phyloP scores from a whole-genome alignment of 805 yeast genomes.

The Metschnikowia continentalis region DNA sequence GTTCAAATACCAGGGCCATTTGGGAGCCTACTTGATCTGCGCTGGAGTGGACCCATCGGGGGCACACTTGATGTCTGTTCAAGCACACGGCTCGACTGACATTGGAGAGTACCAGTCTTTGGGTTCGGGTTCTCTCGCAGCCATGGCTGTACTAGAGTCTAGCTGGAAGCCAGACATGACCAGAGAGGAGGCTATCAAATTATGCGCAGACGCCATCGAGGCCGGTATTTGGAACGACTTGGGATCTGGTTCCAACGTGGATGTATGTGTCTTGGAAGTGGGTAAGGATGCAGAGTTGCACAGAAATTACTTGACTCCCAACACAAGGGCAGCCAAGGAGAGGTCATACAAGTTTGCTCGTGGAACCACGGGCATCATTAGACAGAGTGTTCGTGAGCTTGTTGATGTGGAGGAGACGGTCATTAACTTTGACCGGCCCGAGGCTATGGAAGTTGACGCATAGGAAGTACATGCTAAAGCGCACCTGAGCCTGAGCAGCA shows the following conservation, averaged over 20 bases:
- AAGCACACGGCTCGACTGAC: constrained; percentile 98
- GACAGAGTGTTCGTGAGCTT: constrained; percentile 58
- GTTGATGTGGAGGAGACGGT: constrained; percentile 68
- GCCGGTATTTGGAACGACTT: constrained; percentile 99
- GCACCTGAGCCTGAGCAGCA: background rate
- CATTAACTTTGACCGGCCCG: constrained; percentile 31
- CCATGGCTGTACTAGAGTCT: constrained; percentile 94
- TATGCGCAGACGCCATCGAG: constrained; percentile 90
- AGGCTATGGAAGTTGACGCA: constrained; percentile 44
- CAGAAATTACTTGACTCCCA: constrained; percentile 89
- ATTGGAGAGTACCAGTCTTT: constrained; percentile 88
- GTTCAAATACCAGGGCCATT: constrained; percentile 94
- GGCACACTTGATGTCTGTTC: constrained; percentile 85
- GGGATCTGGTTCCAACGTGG: constrained; percentile 98
- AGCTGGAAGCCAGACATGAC: constrained; percentile 76
- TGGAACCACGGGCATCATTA: constrained; percentile 90
- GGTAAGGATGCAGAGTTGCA: constrained; percentile 82
- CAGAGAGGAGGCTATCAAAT: constrained; percentile 84
- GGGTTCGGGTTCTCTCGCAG: constrained; percentile 97
- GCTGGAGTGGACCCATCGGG: constrained; percentile 98
- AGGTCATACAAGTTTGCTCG: constrained; percentile 79
- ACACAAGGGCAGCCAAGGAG: constrained; percentile 77
- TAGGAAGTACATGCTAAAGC: constrained; percentile 9
- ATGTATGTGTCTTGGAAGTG: constrained; percentile 91
- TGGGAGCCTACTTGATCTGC: constrained; percentile 96